Evolutionary conservation across 345 rosid genomes (phyloP), one percentile per base, ranked within the genome.

Genomic region (Sapria himalayana): DNA sequence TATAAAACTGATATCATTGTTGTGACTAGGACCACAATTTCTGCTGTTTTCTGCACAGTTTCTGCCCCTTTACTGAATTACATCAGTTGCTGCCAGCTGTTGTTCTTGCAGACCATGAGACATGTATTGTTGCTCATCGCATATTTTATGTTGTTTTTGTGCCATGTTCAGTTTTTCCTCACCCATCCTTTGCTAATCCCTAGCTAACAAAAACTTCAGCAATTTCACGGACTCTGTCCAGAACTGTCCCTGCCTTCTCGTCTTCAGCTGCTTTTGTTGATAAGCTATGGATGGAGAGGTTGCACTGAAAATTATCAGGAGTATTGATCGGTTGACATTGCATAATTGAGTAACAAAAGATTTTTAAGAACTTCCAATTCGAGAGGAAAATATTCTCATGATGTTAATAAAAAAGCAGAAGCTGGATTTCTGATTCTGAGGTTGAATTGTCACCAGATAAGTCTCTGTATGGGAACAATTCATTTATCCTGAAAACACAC

Each of bases 241-340:
- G 95, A 72, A 74, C 81, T 15, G 95, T 82, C 11, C 84, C 92
- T 32, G 98, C 73, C 51, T 89, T 89, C 65, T 89, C 99, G 63
- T 89, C 99, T 32, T 89, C 95, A 12, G 92, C 95, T 55, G 99
- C 99, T 46, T 81, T 89, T 50, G 79, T 84, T 51, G 84, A 89
- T 61, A 84, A 89, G 81, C 61, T 80, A 43, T 67, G 50, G 65
- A 73, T 54, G 33, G 81, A 67, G 15, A 89, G 66, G 57, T 33
- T n/a, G n/a, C n/a, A n/a, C n/a, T n/a, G n/a, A n/a, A n/a, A n/a
- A n/a, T n/a, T n/a, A n/a, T n/a, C n/a, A n/a, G n/a, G n/a, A n/a
- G n/a, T n/a, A n/a, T n/a, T n/a, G n/a, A n/a, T n/a, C n/a, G n/a
- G n/a, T n/a, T n/a, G n/a, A n/a, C n/a, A n/a, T n/a, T n/a, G n/a